phyloP scores from a whole-genome alignment of 176 grass and related monocot genomes.

The Musa itinerans region DNA sequence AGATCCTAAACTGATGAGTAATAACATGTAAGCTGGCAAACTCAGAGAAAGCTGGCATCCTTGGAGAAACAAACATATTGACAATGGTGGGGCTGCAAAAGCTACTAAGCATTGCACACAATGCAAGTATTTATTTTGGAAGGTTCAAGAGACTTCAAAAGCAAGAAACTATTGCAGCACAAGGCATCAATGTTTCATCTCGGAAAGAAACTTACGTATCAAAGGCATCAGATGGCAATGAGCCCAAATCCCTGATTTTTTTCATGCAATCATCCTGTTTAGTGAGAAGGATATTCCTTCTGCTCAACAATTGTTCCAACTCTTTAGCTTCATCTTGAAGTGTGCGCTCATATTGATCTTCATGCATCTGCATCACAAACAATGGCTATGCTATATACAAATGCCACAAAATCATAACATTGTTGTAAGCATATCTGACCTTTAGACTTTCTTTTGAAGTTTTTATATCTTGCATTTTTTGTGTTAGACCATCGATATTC shows the following conservation, averaged over 20 bases:
- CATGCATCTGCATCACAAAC: slow-evolving; percentile 43
- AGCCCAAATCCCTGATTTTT: slow-evolving; percentile 93
- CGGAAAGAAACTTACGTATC: slow-evolving; percentile 52
- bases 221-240: slow-evolving; percentile 88
- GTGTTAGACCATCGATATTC: slow-evolving; percentile 48
- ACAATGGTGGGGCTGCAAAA: too few species aligned
- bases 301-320: slow-evolving; percentile 80
- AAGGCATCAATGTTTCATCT: too few species aligned
- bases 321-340: slow-evolving; percentile 74
- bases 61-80: too few species aligned
- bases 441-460: slow-evolving; percentile 67
- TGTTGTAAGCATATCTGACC: slow-evolving; percentile 26
- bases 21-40: background rate
- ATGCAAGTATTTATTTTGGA: background rate
- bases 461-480: slow-evolving; percentile 61
- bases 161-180: too few species aligned
- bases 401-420: slow-evolving; percentile 8
- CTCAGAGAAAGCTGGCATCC: too few species aligned
- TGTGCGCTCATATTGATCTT: slow-evolving; percentile 65
- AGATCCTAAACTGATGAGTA: background rate
- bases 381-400: slow-evolving; percentile 15
- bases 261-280: slow-evolving; percentile 96
- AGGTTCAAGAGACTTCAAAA: background rate
- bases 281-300: slow-evolving; percentile 55
- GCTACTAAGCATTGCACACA: background rate